A percentile compares a stretch with the other conserved stretches of the same genome.
These are phyloP conservation scores for Lentinula sp. DNA, from an alignment of 768 basidiomycete species.

Conservation along the genomic window DNA sequence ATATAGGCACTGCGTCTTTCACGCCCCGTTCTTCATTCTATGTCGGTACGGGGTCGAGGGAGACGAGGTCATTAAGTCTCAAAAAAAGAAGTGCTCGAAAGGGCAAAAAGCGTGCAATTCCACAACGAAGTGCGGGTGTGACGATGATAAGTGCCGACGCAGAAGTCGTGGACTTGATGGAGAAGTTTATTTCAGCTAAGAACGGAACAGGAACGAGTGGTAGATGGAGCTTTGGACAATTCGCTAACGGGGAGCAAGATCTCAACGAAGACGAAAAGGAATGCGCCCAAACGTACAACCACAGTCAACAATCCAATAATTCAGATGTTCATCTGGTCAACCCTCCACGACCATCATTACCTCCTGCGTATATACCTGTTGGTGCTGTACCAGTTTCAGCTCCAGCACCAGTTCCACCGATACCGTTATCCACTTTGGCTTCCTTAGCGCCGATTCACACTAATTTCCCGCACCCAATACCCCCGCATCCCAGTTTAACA, in stretches of 20 bases:
- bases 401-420: conserved; percentile 2
- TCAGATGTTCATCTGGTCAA: neutral
- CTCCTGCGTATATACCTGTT: conserved; percentile 3
- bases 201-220: conserved; percentile 6
- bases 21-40: neutral
- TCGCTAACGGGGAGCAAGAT: neutral
- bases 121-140: neutral
- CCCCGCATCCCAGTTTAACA: conserved; percentile 3
- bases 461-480: conserved; percentile 4
- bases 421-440: conserved; percentile 1
- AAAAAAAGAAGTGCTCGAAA: neutral
- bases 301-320: neutral
- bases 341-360: conserved; percentile 6
- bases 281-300: neutral
- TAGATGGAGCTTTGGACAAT: conserved; percentile 49
- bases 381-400: neutral
- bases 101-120: neutral
- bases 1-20: neutral
- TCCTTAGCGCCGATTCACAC: neutral
- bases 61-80: neutral
- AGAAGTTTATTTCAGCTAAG: neutral
- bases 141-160: neutral
- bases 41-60: neutral
- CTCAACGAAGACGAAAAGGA: conserved; percentile 1
- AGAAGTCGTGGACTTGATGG: conserved; percentile 25